A percentile compares a stretch with the other conserved stretches of the same genome.
Conservation (phyloP, 176 grass and related monocot genomes). For the Zea luxurians region DNA sequence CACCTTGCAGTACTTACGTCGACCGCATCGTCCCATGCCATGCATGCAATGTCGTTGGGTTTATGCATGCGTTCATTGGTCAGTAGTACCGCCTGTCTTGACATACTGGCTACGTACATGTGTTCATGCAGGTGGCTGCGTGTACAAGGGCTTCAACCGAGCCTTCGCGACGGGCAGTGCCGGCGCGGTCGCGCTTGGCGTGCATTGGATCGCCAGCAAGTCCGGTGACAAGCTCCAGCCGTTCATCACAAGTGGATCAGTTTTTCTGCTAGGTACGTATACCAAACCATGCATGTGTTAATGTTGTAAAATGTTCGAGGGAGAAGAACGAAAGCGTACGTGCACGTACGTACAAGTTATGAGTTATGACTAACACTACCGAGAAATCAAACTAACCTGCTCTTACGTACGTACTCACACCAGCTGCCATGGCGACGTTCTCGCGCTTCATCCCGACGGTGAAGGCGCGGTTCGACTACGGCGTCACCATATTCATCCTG, state of each 20-base stretch:
- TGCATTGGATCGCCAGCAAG: slow-evolving; percentile 69
- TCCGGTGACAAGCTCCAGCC: slow-evolving; percentile 58
- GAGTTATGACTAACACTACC: not conserved
- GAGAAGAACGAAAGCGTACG: too few relatives aligned
- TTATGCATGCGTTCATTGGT: too few relatives aligned
- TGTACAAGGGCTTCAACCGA: slow-evolving; percentile 93
- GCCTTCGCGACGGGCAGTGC: slow-evolving; percentile 65
- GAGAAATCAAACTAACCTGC: not conserved
- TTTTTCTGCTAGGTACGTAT: slow-evolving; percentile 78
- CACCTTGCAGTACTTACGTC: too few relatives aligned
- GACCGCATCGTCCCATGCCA: not conserved
- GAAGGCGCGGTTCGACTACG: slow-evolving; percentile 68
- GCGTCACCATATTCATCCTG: slow-evolving; percentile 72
- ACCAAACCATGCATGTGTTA: not conserved
- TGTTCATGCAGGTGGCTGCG: slow-evolving; percentile 57
- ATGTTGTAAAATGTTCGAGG: not conserved
- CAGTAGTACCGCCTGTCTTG: too few relatives aligned
- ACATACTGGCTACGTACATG: too few relatives aligned
- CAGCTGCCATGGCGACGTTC: slow-evolving; percentile 59
- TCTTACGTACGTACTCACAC: not conserved
- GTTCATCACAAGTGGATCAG: slow-evolving; percentile 57
- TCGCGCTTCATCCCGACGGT: slow-evolving; percentile 64
- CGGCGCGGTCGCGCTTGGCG: slow-evolving; percentile 64
- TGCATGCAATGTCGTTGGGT: too few relatives aligned
- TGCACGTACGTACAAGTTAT: not conserved